A percentile compares a stretch with the other conserved stretches of the same genome.
These are phyloP conservation scores for Aspergillus mulundensis DNA, from an alignment of 495 filamentous ascomycete genomes.

Conservation along the genomic window DNA sequence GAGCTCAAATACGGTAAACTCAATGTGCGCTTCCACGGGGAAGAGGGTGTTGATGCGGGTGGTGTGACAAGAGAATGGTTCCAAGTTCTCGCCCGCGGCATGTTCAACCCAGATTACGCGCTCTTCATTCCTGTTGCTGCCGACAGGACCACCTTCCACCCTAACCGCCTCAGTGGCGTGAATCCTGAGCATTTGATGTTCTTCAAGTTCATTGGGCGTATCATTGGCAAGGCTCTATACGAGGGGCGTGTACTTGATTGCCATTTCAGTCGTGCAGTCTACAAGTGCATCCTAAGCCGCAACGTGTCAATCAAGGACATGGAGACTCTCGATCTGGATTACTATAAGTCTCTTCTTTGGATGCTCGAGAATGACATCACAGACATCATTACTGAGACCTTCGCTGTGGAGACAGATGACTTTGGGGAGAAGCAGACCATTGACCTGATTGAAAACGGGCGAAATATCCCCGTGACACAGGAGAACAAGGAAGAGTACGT, in stretches of 20 bases:
- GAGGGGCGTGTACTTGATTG: conserved; percentile 95
- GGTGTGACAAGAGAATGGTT: conserved; percentile 99
- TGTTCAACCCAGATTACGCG: conserved; percentile 99
- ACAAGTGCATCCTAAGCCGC: conserved; percentile 93
- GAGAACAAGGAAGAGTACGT: conserved; percentile 99
- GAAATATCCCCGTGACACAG: conserved; percentile 89
- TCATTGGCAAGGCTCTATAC: conserved; percentile 98
- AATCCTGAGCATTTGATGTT: conserved; percentile 95
- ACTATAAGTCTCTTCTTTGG: conserved; percentile 99
- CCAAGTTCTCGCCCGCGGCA: conserved; percentile 92
- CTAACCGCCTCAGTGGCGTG: conserved; percentile 85
- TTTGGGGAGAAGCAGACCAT: conserved; percentile 86
- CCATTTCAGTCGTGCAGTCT: conserved; percentile 97
- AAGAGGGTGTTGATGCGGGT: conserved; percentile 97
- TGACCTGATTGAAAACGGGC: conserved; percentile 81
- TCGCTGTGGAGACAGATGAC: conserved; percentile 86
- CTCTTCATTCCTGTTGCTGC: conserved; percentile 94
- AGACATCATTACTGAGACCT: conserved; percentile 97
- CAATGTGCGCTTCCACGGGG: conserved; percentile 93
- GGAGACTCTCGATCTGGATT: conserved; percentile 97
- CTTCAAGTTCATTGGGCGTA: conserved; percentile 99
- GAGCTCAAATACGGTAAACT: conserved; percentile 99
- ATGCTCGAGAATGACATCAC: conserved; percentile 99
- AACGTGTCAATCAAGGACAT: conserved; percentile 97
- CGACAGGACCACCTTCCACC: conserved; percentile 98